Percentiles rank a stretch among this genome's conserved stretches.
Conservation (phyloP, 164 flowering plant genomes). For the Protea cynaroides region DNA sequence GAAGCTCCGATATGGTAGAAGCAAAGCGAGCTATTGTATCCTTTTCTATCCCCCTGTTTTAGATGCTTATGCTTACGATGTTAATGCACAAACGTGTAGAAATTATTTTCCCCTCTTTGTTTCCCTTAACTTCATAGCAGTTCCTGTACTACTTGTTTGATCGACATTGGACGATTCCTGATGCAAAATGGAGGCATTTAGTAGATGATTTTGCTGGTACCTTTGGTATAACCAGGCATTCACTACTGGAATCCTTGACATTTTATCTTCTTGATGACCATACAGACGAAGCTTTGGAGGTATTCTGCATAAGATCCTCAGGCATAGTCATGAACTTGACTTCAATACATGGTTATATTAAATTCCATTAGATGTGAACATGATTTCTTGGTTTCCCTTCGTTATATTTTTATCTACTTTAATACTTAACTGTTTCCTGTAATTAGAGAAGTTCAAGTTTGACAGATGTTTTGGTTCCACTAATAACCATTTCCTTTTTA, state of each 20-base stretch:
- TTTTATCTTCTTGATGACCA: constrained; percentile 94
- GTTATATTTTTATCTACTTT: neutral
- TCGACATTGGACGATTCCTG: constrained; percentile 75
- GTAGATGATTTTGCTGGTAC: constrained; percentile 86
- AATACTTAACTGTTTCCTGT: neutral
- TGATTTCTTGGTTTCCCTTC: neutral
- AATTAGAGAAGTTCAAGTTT: too few relatives aligned
- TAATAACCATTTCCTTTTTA: neutral
- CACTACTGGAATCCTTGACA: constrained; percentile 68
- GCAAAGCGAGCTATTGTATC: constrained; percentile 98
- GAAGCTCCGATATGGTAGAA: constrained; percentile 81
- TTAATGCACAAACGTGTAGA: neutral
- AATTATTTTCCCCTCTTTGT: constrained; percentile 1
- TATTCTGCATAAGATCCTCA: constrained; percentile 8
- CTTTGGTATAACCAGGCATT: constrained; percentile 65
- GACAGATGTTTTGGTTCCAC: too few relatives aligned
- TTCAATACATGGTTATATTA: neutral
- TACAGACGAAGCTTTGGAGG: constrained; percentile 74
- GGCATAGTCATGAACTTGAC: neutral
- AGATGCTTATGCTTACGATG: neutral
- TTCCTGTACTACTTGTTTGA: constrained; percentile 86
- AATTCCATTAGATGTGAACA: neutral
- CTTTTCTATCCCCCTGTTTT: constrained; percentile 23
- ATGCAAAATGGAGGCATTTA: constrained; percentile 58
- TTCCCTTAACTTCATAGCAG: constrained; percentile 51